Conservation (phyloP, 2,329 filamentous ascomycete genomes). For the Penicillium sp. region DNA sequence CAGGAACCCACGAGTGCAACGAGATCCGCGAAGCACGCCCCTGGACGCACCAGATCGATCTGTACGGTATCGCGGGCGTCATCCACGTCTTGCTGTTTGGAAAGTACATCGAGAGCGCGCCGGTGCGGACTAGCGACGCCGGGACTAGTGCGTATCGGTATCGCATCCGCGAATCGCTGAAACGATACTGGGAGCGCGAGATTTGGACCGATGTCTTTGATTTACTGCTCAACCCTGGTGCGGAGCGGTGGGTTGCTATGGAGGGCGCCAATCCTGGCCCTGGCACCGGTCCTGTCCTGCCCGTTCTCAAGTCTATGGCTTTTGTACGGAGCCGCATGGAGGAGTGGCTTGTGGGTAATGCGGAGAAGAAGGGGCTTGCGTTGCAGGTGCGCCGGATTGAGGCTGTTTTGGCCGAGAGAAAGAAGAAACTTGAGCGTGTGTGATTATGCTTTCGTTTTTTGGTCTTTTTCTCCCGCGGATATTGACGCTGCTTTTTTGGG, state of each 20-base stretch:
- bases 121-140: conserved; percentile 25
- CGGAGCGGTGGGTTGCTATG: conserved; percentile 56
- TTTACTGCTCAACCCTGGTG: conserved; percentile 75
- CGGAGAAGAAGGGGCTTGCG: conserved; percentile 72
- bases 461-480: not conserved
- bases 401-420: conserved; percentile 63
- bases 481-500: not conserved
- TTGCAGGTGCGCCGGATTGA: conserved; percentile 65
- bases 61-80: conserved; percentile 86
- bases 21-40: conserved; percentile 93
- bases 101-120: conserved; percentile 83
- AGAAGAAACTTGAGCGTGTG: conserved; percentile 37
- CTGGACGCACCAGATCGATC: conserved; percentile 98
- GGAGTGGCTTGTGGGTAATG: conserved; percentile 74
- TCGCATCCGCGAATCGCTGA: conserved; percentile 77
- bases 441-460: not conserved
- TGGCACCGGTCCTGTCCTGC: conserved; percentile 56
- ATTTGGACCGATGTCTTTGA: conserved; percentile 85
- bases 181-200: conserved; percentile 95
- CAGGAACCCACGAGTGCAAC: conserved; percentile 80
- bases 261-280: conserved; percentile 53
- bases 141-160: conserved; percentile 55
- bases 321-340: conserved; percentile 78
- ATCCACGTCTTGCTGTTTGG: conserved; percentile 90
- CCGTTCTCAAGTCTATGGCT: conserved; percentile 71